Conservation (phyloP, 305 asterid species). For the Caryopteris hybrid region DNA sequence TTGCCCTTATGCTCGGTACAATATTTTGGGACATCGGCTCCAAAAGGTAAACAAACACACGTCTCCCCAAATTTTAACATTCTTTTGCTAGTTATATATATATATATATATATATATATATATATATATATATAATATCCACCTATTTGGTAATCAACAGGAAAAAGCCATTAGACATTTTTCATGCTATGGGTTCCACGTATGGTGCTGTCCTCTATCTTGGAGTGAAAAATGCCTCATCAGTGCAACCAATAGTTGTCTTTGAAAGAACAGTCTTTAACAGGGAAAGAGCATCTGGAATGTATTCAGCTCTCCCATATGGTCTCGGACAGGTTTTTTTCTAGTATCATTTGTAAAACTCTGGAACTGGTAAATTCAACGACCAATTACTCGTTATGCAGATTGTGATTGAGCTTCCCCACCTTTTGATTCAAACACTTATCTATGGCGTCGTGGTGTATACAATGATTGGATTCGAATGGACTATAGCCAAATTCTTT, state of each 20-base stretch:
- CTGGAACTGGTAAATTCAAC: neutral
- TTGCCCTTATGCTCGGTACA: too few relatives aligned
- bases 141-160: conserved; percentile 17
- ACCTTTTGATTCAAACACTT: conserved; percentile 47
- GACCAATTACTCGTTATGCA: conserved; percentile 18
- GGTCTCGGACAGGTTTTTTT: conserved; percentile 65
- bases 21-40: too few relatives aligned
- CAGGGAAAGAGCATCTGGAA: conserved; percentile 78
- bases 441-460: conserved; percentile 56
- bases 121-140: too few relatives aligned
- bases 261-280: conserved; percentile 76
- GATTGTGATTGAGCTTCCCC: conserved; percentile 64
- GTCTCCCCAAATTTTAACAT: too few relatives aligned
- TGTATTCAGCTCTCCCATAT: conserved; percentile 82
- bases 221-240: conserved; percentile 26
- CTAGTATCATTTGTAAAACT: neutral
- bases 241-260: conserved; percentile 78
- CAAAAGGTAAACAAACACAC: too few relatives aligned
- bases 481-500: conserved; percentile 51
- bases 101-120: too few relatives aligned
- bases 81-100: too few relatives aligned
- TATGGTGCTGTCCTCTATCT: conserved; percentile 1
- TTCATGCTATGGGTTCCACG: conserved; percentile 45
- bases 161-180: conserved; percentile 50
- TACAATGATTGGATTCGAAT: conserved; percentile 66